phyloP scores from a whole-genome alignment of 441 rosid species.

The Populus hybrid region DNA sequence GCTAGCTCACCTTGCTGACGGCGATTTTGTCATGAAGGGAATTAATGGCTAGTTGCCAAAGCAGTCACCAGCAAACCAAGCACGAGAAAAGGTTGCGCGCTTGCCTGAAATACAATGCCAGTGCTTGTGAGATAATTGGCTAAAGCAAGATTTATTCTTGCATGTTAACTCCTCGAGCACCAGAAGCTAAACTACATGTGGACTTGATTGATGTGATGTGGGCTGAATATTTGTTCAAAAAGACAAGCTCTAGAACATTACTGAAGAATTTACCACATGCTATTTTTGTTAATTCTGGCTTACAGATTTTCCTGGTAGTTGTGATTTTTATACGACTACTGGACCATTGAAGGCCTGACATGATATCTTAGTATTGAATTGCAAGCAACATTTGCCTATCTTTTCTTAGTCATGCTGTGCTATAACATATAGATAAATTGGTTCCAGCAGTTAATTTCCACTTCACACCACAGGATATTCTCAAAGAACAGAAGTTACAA shows the following conservation, averaged over 20 bases:
- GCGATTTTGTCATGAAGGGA: background rate
- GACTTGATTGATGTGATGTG: background rate
- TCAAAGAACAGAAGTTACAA: background rate
- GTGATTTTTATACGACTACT: background rate
- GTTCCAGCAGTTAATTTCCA: background rate
- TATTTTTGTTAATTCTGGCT: background rate
- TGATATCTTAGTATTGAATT: background rate
- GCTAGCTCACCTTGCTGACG: background rate
- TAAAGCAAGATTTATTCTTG: background rate
- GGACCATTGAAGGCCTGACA: background rate
- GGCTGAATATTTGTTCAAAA: too few relatives aligned
- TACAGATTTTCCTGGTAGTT: background rate
- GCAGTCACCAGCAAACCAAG: conserved; percentile 93
- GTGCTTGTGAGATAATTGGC: background rate
- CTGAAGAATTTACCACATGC: background rate
- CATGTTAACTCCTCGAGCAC: background rate
- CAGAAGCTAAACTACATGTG: too few relatives aligned
- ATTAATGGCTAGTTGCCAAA: conserved; percentile 76
- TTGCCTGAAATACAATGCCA: conserved; percentile 51
- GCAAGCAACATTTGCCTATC: background rate
- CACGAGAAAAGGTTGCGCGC: conserved; percentile 95
- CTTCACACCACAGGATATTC: background rate
- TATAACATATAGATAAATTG: background rate
- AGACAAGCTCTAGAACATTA: background rate
- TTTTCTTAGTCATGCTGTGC: background rate